Percentiles rank a stretch among this genome's conserved stretches.
phyloP scores from a whole-genome alignment of 2,329 filamentous ascomycete genomes.

The Immersiporthe knoxdaviesiana region DNA sequence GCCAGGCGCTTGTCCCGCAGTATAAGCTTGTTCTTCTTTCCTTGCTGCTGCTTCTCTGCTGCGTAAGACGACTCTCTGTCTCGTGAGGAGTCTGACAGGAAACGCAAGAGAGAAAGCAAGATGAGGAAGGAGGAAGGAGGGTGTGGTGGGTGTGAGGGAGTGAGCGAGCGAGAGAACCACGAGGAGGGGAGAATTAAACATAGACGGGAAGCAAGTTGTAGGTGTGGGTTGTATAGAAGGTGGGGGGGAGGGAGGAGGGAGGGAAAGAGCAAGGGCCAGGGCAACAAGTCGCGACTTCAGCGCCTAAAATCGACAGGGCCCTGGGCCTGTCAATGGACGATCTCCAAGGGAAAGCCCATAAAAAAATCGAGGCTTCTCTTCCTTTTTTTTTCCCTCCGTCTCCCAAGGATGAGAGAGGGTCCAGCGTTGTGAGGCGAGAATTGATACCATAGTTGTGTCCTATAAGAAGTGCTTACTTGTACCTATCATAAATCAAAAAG shows the following conservation, averaged over 20 bases:
- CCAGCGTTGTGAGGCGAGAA: slow-evolving; percentile 40
- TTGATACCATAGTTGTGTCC: slow-evolving; percentile 9
- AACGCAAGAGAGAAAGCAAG: slow-evolving; percentile 18
- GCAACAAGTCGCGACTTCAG: slow-evolving; percentile 48
- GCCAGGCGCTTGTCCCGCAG: slow-evolving; percentile 44
- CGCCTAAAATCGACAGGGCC: slow-evolving; percentile 45
- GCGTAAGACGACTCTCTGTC: slow-evolving; percentile 12
- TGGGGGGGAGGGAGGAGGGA: slow-evolving; percentile 38
- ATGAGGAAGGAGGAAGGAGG: slow-evolving; percentile 15
- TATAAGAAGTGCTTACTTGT: neutral
- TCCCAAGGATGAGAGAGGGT: slow-evolving; percentile 44
- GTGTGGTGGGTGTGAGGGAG: slow-evolving; percentile 23
- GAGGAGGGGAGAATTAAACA: slow-evolving; percentile 29
- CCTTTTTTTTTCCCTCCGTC: slow-evolving; percentile 44
- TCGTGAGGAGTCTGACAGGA: slow-evolving; percentile 19
- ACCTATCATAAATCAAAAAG: too few relatives aligned
- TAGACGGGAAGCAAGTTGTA: slow-evolving; percentile 29
- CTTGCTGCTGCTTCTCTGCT: slow-evolving; percentile 9
- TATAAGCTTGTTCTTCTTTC: slow-evolving; percentile 28
- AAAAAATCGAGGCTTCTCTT: slow-evolving; percentile 44
- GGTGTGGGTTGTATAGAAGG: slow-evolving; percentile 35
- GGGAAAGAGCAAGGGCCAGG: slow-evolving; percentile 26
- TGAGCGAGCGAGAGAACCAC: slow-evolving; percentile 28
- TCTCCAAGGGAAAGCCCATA: slow-evolving; percentile 39
- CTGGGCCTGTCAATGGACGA: slow-evolving; percentile 49